Evolutionary conservation across 2,329 filamentous ascomycete species (phyloP), one percentile per base, ranked within the genome.

Genomic region (Penicillium concentricum): DNA sequence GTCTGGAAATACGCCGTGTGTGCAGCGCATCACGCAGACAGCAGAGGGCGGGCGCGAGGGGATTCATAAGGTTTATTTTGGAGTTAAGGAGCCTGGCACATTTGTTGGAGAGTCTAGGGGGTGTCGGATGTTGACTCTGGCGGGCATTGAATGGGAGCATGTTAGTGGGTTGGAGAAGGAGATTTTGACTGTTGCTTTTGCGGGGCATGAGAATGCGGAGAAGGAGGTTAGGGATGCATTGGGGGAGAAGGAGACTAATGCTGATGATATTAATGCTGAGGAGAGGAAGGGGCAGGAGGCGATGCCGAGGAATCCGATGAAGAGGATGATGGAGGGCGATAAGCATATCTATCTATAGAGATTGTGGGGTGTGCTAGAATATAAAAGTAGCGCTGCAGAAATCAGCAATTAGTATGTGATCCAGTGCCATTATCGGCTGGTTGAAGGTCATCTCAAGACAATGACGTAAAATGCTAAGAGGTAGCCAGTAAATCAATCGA

Each of bases 51-150:
- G 78, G 8, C 79, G 88, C 20, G 79, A 78, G 1, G 85, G 82
- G 41, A 89, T 97, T 54, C 83, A 81, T 59, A 89, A 84, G 45
- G 91, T 99, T 5, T 95, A 93, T 65, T 87, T 95, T 28, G 94
- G 94, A 0, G 90, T 96, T 0, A 82, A 87, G 65, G 94, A 99
- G 76, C 94, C 94, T 0, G 89, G 90, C 67, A 96, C 86, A 32
- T 99, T 97, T 75, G 91, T 97, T 18, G 86, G 86, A 6, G 82
- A 89, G 58, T 97, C 96, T 62, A 83, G 87, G 56, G 92, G 92
- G 8, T 86, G 87, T 66, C 78, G 75, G 64, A 87, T 84, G 70
- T 78, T 99, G 54, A 82, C 87, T 65, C 83, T 84, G 44, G 87
- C 85, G 5, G 92, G 91, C 0, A 84, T 99, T 50, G 75, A 85